phyloP scores from a whole-genome alignment of 305 asterid genomes.

The Fraxinus dipetala region DNA sequence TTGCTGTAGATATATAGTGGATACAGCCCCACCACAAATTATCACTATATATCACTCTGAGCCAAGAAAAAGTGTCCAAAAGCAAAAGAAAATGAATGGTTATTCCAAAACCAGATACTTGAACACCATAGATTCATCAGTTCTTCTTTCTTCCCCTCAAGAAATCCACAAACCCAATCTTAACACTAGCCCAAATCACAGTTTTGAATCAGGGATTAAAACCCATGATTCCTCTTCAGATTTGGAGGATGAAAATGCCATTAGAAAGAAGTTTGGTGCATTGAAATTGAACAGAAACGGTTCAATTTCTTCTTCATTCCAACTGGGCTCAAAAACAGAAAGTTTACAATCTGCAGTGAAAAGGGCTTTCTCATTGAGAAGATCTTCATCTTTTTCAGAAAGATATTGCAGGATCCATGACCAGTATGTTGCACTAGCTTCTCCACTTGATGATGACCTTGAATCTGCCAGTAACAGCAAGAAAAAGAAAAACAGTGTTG shows the following conservation, averaged over 20 bases:
- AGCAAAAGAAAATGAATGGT: conserved; percentile 27
- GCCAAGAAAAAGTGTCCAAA: background rate
- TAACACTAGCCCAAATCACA: conserved; percentile 18
- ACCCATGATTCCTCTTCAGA: conserved; percentile 8
- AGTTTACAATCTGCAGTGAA: conserved; percentile 30
- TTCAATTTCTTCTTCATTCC: conserved; percentile 30
- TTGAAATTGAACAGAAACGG: conserved; percentile 29
- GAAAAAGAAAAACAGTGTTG: conserved; percentile 20
- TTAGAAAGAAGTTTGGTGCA: conserved; percentile 15
- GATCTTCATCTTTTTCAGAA: conserved; percentile 50
- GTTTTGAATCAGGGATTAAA: conserved; percentile 5
- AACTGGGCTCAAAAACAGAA: background rate
- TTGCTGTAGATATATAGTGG: background rate
- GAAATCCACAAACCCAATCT: conserved; percentile 15
- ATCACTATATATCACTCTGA: background rate
- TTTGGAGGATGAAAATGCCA: conserved; percentile 4
- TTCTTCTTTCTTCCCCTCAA: conserved; percentile 21
- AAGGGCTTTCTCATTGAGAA: conserved; percentile 38
- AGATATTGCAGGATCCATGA: conserved; percentile 50
- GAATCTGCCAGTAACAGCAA: conserved; percentile 14
- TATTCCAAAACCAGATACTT: conserved; percentile 32
- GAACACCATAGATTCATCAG: conserved; percentile 29
- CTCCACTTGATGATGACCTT: conserved; percentile 24
- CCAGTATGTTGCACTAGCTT: conserved; percentile 32
- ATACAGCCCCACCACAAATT: background rate